Evolutionary conservation across 169 alveolate species (phyloP), one percentile per base, ranked within the genome.

Genomic region (Plasmodium malariae): DNA sequence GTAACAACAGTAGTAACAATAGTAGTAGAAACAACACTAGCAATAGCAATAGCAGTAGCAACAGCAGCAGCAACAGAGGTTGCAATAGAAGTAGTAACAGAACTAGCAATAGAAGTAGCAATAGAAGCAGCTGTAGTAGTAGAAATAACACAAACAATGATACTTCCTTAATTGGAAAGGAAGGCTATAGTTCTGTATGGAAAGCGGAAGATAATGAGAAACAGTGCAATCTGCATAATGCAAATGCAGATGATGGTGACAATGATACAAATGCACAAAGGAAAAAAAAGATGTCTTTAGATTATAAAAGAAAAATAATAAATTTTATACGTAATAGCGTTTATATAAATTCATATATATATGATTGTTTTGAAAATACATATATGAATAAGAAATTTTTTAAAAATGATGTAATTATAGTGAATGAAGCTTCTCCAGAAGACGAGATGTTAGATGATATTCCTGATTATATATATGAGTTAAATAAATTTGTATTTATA

Each of bases 361-460:
- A 68, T 32, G 73, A 83, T 49, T 67, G 91, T 30, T 83, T 83
- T 68, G 91, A 83, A 68, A 83, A 67, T 68, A 65, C 48, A 24
- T 54, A 83, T 55, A 67, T 69, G 86, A 69, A 83, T 24, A 83
- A 54, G 17, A 43, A 83, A 19, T 68, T 65, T 36, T 83, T 83
- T 48, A 65, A 68, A 59, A 55, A 83, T 59, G 86, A 83, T 60
- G 85, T 83, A 30, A 83, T 83, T 54, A 67, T 83, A 55, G 67
- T 83, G 21, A 40, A 69, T 17, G 17, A 21, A 6, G 7, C 26
- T 17, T 28, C 19, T 28, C 19, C 37, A 1, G 63, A 83, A 3
- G 71, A 78, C 11, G 60, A 62, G 34, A 24, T 69, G 36, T 9
- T 40, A 21, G 65, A 78, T 78, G 72, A 17, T 54, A 21, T 69